These are phyloP conservation scores for Gonium pectorale DNA, from an alignment of 139 green algal genomes.

Conservation along the genomic window DNA sequence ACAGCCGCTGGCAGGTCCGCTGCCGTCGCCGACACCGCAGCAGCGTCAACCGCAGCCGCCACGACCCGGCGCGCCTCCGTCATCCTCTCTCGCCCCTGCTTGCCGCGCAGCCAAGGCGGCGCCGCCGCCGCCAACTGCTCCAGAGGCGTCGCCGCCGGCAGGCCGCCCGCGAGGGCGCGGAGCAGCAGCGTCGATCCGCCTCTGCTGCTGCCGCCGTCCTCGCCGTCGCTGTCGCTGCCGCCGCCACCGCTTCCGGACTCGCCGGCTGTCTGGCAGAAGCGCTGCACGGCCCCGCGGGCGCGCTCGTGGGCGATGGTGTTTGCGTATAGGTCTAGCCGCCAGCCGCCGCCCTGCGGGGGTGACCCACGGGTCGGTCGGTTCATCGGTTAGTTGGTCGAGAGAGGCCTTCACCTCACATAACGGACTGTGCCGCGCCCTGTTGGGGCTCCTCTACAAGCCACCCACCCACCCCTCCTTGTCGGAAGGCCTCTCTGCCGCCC, in stretches of 20 bases:
- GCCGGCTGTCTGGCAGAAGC: constrained; percentile 38
- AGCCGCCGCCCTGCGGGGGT: constrained; percentile 48
- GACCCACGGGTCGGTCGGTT: too few species aligned
- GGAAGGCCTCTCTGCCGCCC: background rate
- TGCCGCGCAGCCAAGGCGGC: constrained; percentile 32
- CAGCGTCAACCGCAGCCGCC: constrained; percentile 1
- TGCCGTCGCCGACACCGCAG: background rate
- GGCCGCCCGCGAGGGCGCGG: background rate
- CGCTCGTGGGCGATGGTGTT: constrained; percentile 65
- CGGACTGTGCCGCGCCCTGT: too few species aligned
- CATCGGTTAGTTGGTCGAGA: too few species aligned
- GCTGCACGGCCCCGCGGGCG: constrained; percentile 38
- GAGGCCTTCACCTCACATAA: too few species aligned
- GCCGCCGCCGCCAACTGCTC: constrained; percentile 21
- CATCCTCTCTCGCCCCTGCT: constrained; percentile 30
- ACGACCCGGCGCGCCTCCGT: constrained; percentile 30
- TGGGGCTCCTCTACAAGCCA: too few species aligned
- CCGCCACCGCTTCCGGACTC: constrained; percentile 10
- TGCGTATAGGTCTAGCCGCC: constrained; percentile 67
- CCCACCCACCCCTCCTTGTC: too few species aligned
- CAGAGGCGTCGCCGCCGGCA: background rate
- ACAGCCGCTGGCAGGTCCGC: background rate
- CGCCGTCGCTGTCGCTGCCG: background rate
- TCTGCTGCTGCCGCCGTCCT: background rate
- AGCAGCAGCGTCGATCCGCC: background rate